Evolutionary conservation across 2,329 filamentous ascomycete species (phyloP).

Genomic region (Scleromitrula shiraiana): DNA sequence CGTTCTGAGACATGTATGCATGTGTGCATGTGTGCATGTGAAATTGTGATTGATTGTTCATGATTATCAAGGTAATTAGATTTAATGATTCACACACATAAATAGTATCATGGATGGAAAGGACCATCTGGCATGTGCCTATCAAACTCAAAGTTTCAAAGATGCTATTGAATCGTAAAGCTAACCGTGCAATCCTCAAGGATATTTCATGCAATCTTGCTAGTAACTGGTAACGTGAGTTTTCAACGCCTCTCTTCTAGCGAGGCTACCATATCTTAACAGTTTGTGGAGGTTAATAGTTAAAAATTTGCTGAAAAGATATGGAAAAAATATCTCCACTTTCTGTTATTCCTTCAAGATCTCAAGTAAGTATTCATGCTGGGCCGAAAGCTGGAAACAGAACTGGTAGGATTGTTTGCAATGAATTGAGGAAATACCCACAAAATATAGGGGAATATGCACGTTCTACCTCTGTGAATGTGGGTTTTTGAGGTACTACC

Average conservation of each 20-base stretch:
- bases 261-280: slow-evolving; percentile 4
- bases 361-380: too few relatives aligned
- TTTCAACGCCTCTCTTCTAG: slow-evolving; percentile 6
- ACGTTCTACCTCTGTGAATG: neutral
- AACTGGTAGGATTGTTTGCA: neutral
- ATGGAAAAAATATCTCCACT: neutral
- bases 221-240: neutral
- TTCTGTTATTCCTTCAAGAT: neutral
- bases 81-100: neutral
- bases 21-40: slow-evolving; percentile 1
- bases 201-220: neutral
- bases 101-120: slow-evolving; percentile 1
- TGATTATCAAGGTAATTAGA: neutral
- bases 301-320: neutral
- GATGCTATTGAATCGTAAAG: neutral
- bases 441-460: neutral
- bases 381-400: neutral
- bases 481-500: neutral
- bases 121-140: slow-evolving; percentile 3
- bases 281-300: neutral
- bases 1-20: neutral
- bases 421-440: neutral
- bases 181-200: neutral
- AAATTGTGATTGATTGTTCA: too few relatives aligned
- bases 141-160: too few relatives aligned